Base-by-base conservation (phyloP, 2,329 filamentous ascomycete species). In the Fusarium cyanostomum region DNA sequence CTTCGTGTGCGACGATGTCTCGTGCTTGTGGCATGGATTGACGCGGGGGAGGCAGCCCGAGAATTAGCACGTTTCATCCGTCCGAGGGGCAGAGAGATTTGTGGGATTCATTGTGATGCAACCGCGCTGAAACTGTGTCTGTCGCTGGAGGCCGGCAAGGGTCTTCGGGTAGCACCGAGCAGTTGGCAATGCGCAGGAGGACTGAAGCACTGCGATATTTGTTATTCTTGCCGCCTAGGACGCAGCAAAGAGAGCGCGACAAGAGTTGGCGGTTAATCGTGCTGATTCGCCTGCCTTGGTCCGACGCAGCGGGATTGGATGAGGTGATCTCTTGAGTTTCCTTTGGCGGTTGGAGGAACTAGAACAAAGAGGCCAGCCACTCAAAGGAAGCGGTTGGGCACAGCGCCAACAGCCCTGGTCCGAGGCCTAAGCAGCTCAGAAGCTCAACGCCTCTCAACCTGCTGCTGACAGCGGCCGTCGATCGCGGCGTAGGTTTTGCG, bases 21-120 rank as follows among this genome's bases (percentile, higher is more conserved):
- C 34, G 48, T 62, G 55, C 45, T 53, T 45, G 46, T 44, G 62
- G 45, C 62, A 68, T 56, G 51, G 66, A 66, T 69, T 61, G 63
- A 53, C 59, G 50, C 52, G 62, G 53, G 58, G 51, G 67, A 70
- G 67, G 62, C 34, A 68, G 45, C 65, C 64, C 45, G 44, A 53
- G 41, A 31, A 46, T 59, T 67, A 67, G 65, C 63, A 65, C 56
- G 67, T 70, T 70, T 70, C 67, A 70, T 45, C 34, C 51, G 15
- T 45, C 43, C 18, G 27, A 49, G 39, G 45, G 52, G 35, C 49
- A 37, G 24, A 38, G 26, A 52, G 46, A 53, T 52, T 64, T 38
- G 34, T 41, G 60, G 56, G 59, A 64, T 56, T 70, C 52, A 56
- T 56, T 39, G 52, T 52, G 60, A 58, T 67, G 63, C 50, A 66